Percentiles rank a stretch among this genome's conserved stretches.
Evolutionary conservation across 257 asterid species (phyloP).

Genomic region (Jaltomata sinuosa): DNA sequence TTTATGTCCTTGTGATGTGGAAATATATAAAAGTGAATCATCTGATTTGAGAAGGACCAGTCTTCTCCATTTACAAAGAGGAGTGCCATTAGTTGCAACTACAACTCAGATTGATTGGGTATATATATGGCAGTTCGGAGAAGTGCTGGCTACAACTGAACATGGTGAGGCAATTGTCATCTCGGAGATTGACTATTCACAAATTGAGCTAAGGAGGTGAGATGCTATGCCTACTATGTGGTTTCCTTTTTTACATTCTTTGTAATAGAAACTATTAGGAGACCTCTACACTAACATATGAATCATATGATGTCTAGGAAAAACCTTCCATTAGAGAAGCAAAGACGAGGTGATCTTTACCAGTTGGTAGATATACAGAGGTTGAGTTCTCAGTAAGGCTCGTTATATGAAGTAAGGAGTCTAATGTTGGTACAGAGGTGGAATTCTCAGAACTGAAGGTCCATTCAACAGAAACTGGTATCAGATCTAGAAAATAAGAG

Average conservation of each 20-base stretch:
- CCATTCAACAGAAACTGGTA: neutral
- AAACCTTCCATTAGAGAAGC: conserved; percentile 81
- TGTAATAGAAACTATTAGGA: neutral
- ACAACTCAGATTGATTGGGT: neutral
- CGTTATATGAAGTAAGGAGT: neutral
- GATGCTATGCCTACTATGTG: neutral
- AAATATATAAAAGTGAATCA: neutral
- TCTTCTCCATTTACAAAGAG: neutral
- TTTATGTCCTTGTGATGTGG: neutral
- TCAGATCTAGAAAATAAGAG: neutral
- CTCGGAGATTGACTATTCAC: conserved; percentile 79
- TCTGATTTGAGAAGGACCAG: neutral
- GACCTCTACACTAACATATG: neutral
- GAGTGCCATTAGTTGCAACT: neutral
- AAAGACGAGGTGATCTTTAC: conserved; percentile 90
- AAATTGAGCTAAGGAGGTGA: conserved; percentile 72
- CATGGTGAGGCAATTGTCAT: conserved; percentile 72
- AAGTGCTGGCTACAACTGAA: conserved; percentile 75
- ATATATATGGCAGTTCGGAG: conserved; percentile 64
- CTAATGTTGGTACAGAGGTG: neutral
- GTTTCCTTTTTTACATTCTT: neutral
- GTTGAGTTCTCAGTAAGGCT: conserved; percentile 26
- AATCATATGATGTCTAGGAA: conserved; percentile 30
- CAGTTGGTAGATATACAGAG: conserved; percentile 84
- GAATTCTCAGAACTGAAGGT: neutral